phyloP scores from a whole-genome alignment of 768 basidiomycete species.

The Boletus rufocinnamomeus region DNA sequence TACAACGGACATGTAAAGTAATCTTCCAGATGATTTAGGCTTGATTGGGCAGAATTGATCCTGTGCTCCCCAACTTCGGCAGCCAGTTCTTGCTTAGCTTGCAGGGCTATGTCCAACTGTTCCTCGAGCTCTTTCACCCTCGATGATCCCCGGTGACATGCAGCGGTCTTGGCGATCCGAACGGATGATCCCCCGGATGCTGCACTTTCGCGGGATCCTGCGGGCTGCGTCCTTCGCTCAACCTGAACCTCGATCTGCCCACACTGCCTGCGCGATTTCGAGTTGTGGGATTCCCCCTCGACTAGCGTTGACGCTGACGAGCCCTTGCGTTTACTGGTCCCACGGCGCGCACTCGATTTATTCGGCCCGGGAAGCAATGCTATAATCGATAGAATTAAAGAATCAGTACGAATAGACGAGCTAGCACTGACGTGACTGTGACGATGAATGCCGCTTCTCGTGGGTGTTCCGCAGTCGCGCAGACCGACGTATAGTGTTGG shows the following conservation, averaged over 20 bases:
- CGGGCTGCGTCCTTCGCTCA: not conserved
- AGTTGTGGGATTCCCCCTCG: not conserved
- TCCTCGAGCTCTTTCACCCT: constrained; percentile 47
- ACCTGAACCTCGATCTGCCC: constrained; percentile 11
- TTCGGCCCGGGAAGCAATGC: not conserved
- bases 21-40: constrained; percentile 58
- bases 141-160: constrained; percentile 37
- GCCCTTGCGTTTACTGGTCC: constrained; percentile 15
- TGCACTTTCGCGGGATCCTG: constrained; percentile 4
- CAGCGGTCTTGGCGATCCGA: not conserved
- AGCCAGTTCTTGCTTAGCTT: constrained; percentile 45
- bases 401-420: not conserved
- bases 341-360: not conserved
- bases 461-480: constrained; percentile 16
- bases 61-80: constrained; percentile 45
- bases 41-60: constrained; percentile 30
- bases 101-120: constrained; percentile 39
- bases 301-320: not conserved
- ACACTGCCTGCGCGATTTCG: constrained; percentile 17
- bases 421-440: constrained; percentile 18
- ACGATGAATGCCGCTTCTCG: constrained; percentile 4
- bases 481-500: constrained; percentile 23
- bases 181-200: not conserved
- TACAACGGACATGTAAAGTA: constrained; percentile 67
- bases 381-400: constrained; percentile 11